Evolutionary conservation across 148 eudicot species (phyloP), one percentile per base, ranked within the genome.

Genomic region (Fagopyrum esculentum): DNA sequence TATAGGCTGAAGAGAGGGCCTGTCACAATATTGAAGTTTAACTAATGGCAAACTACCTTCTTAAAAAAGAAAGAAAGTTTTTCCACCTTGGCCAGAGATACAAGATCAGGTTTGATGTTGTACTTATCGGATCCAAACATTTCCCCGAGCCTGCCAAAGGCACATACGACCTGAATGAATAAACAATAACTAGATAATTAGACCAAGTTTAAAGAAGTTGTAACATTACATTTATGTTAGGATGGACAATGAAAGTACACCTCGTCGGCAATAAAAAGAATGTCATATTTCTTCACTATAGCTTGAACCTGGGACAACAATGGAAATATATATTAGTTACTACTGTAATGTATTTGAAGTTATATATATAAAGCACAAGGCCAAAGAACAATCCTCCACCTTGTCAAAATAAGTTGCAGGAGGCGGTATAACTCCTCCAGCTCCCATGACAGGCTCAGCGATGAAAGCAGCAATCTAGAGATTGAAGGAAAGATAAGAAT

Each of bases 361-460:
- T 3, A 6, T 9, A 59, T 22, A 6, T 59, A 9, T 26, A 22
- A 26, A 60, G 13, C 15, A 60, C 0, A 35, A 26, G 35, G 35
- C 35, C 3, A 26, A 26, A 60, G 35, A 55, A 7, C 5, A 52
- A 15, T 52, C 26, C 40, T 60, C 35, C 13, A 91, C 97, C 93
- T 94, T 94, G 45, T 94, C 97, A 77, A 90, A 94, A 83, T 94
- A 94, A 6, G 93, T 90, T 77, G 90, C 89, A 0, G 98, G 97
- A 15, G 98, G 98, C 71, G 83, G 96, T 61, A 92, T 91, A 54
- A 94, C 98, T 56, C 98, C 98, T 81, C 98, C 98, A 69, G 98
- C 97, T 61, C 97, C 98, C 93, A 94, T 90, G 55, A 94, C 92
- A 75, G 98, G 98, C 80, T 94, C 97, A 9, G 98, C 98, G 82